Evolutionary conservation across 108 stramenopile genomes (phyloP).

Genomic region (Nannochloropsis gaditana): DNA sequence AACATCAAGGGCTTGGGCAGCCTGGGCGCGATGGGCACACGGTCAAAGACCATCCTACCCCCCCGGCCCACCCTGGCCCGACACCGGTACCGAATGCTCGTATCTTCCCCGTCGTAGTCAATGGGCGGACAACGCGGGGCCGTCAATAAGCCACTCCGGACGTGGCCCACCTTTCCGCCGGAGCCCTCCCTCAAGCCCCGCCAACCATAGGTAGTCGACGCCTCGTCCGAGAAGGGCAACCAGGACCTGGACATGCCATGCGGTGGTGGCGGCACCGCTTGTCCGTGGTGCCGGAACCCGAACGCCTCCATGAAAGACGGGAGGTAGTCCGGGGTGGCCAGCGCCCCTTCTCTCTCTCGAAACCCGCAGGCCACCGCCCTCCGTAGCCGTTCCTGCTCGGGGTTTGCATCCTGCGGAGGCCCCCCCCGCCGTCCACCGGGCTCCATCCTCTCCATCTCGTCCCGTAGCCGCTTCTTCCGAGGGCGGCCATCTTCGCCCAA

Average conservation of each 20-base stretch:
- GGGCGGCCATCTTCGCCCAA: not conserved
- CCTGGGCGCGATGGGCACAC: not conserved
- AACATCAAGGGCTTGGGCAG: not conserved
- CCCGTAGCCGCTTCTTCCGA: not conserved
- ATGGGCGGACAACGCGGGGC: not conserved
- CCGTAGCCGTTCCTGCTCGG: conserved; percentile 11
- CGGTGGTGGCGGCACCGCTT: not conserved
- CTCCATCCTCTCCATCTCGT: conserved; percentile 2
- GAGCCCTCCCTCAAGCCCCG: not conserved
- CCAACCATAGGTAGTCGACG: not conserved
- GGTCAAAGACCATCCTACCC: conserved; percentile 1
- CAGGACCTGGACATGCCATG: not conserved
- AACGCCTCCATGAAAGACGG: conserved; percentile 41
- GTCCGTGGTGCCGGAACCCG: conserved; percentile 20
- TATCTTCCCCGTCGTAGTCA: conserved; percentile 13
- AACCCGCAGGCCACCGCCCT: not conserved
- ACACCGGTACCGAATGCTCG: conserved; percentile 1
- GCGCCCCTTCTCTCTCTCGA: not conserved
- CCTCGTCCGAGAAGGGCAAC: not conserved
- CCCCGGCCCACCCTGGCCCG: not conserved
- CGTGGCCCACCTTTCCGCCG: not conserved
- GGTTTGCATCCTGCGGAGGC: not conserved
- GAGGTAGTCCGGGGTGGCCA: conserved; percentile 13
- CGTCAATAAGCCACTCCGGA: not conserved
- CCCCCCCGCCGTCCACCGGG: not conserved